Percentiles rank a stretch among this genome's conserved stretches.
These are phyloP conservation scores for Thermothelomyces thermophilus DNA, from an alignment of 2,329 filamentous ascomycete genomes.

Conservation along the genomic window DNA sequence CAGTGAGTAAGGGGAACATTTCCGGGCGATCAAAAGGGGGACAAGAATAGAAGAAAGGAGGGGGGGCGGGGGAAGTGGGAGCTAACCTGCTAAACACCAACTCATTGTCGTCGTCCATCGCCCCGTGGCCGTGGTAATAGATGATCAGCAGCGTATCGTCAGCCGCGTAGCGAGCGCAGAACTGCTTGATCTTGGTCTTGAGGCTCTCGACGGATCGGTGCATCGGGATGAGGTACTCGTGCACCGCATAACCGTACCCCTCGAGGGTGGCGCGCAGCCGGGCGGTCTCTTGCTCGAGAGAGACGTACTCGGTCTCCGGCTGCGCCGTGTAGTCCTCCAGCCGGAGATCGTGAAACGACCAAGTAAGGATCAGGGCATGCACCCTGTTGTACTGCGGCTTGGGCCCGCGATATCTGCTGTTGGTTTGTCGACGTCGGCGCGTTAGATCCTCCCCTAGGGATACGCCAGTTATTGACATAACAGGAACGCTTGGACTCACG, in stretches of 20 bases:
- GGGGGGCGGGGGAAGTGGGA: too few species aligned
- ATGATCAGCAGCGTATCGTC: slow-evolving; percentile 24
- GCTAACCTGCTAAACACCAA: slow-evolving; percentile 25
- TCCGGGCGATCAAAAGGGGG: not conserved
- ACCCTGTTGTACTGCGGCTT: slow-evolving; percentile 21
- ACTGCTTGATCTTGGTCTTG: slow-evolving; percentile 16
- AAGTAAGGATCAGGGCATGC: slow-evolving; percentile 24
- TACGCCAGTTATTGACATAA: too few species aligned
- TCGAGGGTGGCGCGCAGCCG: slow-evolving; percentile 21
- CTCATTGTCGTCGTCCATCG: slow-evolving; percentile 24
- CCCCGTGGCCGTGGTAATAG: slow-evolving; percentile 26
- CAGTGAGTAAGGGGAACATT: not conserved
- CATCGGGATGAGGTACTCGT: slow-evolving; percentile 25
- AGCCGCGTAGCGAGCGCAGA: slow-evolving; percentile 17
- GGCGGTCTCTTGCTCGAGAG: slow-evolving; percentile 24
- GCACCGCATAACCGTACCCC: slow-evolving; percentile 22
- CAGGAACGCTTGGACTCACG: too few species aligned
- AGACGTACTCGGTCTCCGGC: slow-evolving; percentile 21
- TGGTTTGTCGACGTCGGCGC: slow-evolving; percentile 2
- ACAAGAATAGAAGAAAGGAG: too few species aligned
- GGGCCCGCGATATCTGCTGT: slow-evolving; percentile 8
- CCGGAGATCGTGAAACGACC: slow-evolving; percentile 24
- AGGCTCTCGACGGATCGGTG: slow-evolving; percentile 16
- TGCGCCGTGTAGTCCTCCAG: slow-evolving; percentile 22
- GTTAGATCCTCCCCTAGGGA: not conserved